Evolutionary conservation across 176 grass and related monocot genomes (phyloP).

Genomic region (Aegilops longissima): DNA sequence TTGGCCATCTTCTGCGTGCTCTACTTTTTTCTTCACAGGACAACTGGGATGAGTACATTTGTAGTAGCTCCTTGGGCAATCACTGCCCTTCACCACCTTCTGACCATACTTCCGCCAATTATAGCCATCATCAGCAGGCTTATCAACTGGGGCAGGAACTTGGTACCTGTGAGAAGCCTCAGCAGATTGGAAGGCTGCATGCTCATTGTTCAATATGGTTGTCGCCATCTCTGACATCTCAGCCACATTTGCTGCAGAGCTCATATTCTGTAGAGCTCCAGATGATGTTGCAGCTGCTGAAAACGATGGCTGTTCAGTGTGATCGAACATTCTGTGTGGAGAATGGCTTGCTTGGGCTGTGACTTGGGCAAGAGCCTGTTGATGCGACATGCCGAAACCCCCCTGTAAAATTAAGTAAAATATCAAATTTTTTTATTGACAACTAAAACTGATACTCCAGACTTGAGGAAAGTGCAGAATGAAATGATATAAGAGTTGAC

Average conservation of each 20-base stretch:
- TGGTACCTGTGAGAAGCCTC: conserved; percentile 56
- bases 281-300: conserved; percentile 48
- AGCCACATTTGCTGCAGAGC: conserved; percentile 27
- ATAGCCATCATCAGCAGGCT: conserved; percentile 84
- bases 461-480: background rate
- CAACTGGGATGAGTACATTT: conserved; percentile 81
- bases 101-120: conserved; percentile 96
- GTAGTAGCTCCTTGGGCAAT: conserved; percentile 83
- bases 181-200: conserved; percentile 43
- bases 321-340: conserved; percentile 63
- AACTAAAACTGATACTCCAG: conserved; percentile 12
- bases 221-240: conserved; percentile 28
- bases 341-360: conserved; percentile 67
- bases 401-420: conserved; percentile 47
- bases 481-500: background rate
- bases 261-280: conserved; percentile 41
- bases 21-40: conserved; percentile 85
- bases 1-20: conserved; percentile 84
- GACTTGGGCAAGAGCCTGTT: conserved; percentile 67
- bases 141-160: conserved; percentile 64
- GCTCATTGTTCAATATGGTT: conserved; percentile 42
- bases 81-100: conserved; percentile 94
- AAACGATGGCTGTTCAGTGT: conserved; percentile 56
- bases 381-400: conserved; percentile 71
- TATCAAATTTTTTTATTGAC: background rate